Evolutionary conservation across 768 basidiomycete genomes (phyloP), one percentile per base, ranked within the genome.

Genomic region (Dioszegia hungarica): DNA sequence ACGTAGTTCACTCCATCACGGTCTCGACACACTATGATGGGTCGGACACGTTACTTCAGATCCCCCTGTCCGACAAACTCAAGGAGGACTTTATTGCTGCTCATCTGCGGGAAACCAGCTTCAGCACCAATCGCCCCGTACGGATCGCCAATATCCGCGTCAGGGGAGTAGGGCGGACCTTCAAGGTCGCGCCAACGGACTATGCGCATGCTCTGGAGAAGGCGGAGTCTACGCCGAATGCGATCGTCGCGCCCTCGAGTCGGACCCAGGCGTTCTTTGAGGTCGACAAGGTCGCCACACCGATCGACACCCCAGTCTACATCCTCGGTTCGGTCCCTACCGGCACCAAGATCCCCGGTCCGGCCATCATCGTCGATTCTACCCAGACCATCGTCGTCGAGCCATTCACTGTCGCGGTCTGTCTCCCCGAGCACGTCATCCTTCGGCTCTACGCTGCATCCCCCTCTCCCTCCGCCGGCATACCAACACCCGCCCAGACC

Each of bases 361-460:
- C 93, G 10, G 89, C 89, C 37, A 86, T 95, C 83, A 86, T 97
- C 57, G 88, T 94, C 65, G 92, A 97, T 74, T 80, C 89, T 62
- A 95, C 92, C 22, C 93, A 94, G 79, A 94, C 92, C 28, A 89
- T 95, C 60, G 88, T 97, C 33, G 75, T 97, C 25, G 50, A 52
- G 50, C 50, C 50, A 19, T 33, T 24, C 37, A 46, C 50, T 12
- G 27, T 17, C 4, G 50, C 50, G 2, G 27, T 52, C 37, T 52
- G 50, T 20, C 50, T 52, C 5, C 36, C 36, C 20, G 50, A 52
- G 27, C 50, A 52, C 22, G 50, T 52, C 36, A 52, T 52, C 50
- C 50, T 52, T 12, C 50, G 37, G 1, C 25, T 52, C 17, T 39
- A n/a, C 4, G 14, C 50, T 15, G 15, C 38, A 12, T 22, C 5